Base-by-base conservation (phyloP, 345 rosid species). In the Citrus reticulata region DNA sequence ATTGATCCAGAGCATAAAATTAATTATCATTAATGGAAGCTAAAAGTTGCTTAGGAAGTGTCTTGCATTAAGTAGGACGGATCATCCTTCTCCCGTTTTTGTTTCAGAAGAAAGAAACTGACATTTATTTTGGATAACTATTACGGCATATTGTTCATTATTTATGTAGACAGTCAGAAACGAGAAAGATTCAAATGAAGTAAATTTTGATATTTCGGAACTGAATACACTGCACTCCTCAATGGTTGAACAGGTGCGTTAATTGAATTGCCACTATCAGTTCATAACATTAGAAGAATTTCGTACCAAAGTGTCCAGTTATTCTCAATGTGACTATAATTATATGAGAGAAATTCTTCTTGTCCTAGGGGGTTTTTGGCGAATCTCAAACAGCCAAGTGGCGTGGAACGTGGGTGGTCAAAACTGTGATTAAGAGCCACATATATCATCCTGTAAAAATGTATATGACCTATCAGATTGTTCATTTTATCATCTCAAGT, bases 361-460 rank as follows among this genome's bases (percentile, higher is more conserved):
- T 64, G 51, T 75, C 54, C 29, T 68, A 90, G 93, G 93, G 91
- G 32, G 84, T 73, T 20, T 84, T 73, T 59, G 91, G 92, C 7
- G 88, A 87, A 68, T 86, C 89, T n/a, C 80, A 86, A 20, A 90
- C 61, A 82, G 92, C 87, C 75, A 87, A 86, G 73, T 90, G 92
- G 93, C 83, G 89, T 27, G 93, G 91, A 81, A 90, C 92, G 7
- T 87, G 92, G 93, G 92, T 90, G 55, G 89, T 87, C 54, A 89
- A 87, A 79, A 87, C 93, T 11, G 83, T 86, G 5, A 87, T 90
- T 27, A 84, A 82, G 81, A 86, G 90, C 76, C 88, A 87, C 70
- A 86, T 86, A 70, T 60, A 65, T 63, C 83, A 77, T 72, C 88
- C 85, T 19, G 84, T 77, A 11, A 85, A 82, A 73, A 84, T 86